Conservation (phyloP, 2,329 filamentous ascomycete genomes). For the Xylariaceae sp. region DNA sequence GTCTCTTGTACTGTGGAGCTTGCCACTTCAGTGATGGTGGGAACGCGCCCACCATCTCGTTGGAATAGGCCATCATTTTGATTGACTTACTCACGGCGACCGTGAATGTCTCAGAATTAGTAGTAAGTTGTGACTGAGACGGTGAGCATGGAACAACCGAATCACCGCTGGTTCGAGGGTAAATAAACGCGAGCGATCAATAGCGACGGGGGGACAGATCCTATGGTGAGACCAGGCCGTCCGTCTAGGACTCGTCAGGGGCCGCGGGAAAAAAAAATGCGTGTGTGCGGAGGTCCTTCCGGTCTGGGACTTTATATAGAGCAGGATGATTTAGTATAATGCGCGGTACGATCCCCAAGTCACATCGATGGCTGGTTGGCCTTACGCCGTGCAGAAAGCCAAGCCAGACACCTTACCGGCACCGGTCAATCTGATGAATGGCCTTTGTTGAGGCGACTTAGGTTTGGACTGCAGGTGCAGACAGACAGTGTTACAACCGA, state of each 20-base stretch:
- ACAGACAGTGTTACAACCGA: too few species aligned
- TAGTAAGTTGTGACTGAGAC: neutral
- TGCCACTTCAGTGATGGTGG: slow-evolving; percentile 6
- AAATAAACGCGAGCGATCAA: neutral
- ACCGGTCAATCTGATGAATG: neutral
- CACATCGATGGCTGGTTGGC: slow-evolving; percentile 13
- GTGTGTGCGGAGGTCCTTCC: slow-evolving; percentile 5
- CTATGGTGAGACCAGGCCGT: slow-evolving; percentile 5
- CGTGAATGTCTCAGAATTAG: neutral
- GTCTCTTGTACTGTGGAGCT: slow-evolving; percentile 11
- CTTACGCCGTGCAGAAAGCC: slow-evolving; percentile 4
- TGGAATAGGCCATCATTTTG: slow-evolving; percentile 16
- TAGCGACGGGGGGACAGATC: slow-evolving; percentile 10
- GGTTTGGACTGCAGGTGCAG: neutral
- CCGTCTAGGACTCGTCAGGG: slow-evolving; percentile 11
- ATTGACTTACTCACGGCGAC: neutral
- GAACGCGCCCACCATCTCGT: slow-evolving; percentile 7
- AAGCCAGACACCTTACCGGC: neutral
- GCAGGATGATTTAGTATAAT: slow-evolving; percentile 12
- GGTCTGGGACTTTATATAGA: slow-evolving; percentile 10
- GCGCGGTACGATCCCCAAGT: slow-evolving; percentile 19
- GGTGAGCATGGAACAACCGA: neutral
- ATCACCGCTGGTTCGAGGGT: slow-evolving; percentile 9
- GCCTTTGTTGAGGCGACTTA: neutral
- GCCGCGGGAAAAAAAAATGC: slow-evolving; percentile 10